Evolutionary conservation across 805 yeast genomes (phyloP).

Genomic region (Ogataea neopini): DNA sequence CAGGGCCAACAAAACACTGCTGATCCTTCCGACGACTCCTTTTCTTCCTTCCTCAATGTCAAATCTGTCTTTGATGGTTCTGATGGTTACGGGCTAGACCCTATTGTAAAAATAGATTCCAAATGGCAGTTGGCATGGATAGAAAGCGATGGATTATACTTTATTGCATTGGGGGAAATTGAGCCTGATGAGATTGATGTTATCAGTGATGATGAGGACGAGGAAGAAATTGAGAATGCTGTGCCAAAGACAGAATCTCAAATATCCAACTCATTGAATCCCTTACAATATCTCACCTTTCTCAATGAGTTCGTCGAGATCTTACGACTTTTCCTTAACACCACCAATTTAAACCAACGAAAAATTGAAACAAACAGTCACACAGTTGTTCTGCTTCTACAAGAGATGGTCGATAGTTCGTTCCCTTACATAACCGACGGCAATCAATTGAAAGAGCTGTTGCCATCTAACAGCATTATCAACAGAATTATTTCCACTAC

Average conservation of each 20-base stretch:
- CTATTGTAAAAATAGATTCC: conserved; percentile 32
- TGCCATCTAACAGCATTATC: conserved; percentile 63
- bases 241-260: conserved; percentile 3
- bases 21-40: neutral
- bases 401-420: conserved; percentile 79
- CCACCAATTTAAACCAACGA: conserved; percentile 49
- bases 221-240: conserved; percentile 6
- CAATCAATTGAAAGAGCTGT: conserved; percentile 65
- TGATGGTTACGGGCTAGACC: conserved; percentile 23
- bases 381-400: conserved; percentile 65
- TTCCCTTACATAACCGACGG: conserved; percentile 71
- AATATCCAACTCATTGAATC: conserved; percentile 36
- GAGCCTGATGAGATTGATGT: conserved; percentile 25
- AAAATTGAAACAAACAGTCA: conserved; percentile 72
- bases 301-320: conserved; percentile 41
- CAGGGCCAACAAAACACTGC: conserved; percentile 1
- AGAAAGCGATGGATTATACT: conserved; percentile 22
- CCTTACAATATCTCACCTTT: conserved; percentile 45
- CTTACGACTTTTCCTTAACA: conserved; percentile 44
- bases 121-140: conserved; percentile 35
- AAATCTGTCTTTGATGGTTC: conserved; percentile 27
- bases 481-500: conserved; percentile 50
- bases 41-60: neutral
- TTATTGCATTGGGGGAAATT: conserved; percentile 22
- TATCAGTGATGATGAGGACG: conserved; percentile 35